phyloP scores from a whole-genome alignment of 2,329 filamentous ascomycete genomes.

The Hypomyces perniciosus region DNA sequence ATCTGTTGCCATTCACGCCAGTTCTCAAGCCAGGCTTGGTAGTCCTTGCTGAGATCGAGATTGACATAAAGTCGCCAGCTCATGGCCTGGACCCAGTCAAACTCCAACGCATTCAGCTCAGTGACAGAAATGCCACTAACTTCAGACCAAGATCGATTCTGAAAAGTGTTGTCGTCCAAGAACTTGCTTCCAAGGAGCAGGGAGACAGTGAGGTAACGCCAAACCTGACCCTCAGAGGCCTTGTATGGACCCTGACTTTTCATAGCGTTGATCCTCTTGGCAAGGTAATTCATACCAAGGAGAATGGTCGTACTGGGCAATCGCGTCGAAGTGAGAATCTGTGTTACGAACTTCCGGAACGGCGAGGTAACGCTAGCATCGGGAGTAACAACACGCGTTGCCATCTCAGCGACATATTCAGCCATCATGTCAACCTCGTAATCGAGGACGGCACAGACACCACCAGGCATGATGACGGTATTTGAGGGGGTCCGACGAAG shows the following conservation, averaged over 20 bases:
- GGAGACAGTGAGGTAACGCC: constrained; percentile 79
- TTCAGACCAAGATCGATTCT: constrained; percentile 94
- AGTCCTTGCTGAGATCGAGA: constrained; percentile 67
- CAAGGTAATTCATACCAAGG: constrained; percentile 82
- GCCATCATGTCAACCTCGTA: constrained; percentile 97
- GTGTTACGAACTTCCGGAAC: constrained; percentile 87
- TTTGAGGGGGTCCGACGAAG: constrained; percentile 32
- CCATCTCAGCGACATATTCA: constrained; percentile 89
- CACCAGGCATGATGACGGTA: constrained; percentile 59
- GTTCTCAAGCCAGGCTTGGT: constrained; percentile 56
- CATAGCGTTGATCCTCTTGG: constrained; percentile 73
- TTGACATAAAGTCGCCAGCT: constrained; percentile 84
- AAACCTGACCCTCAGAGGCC: constrained; percentile 65
- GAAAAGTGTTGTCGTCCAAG: constrained; percentile 93
- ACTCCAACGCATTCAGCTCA: constrained; percentile 80
- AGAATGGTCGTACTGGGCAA: constrained; percentile 88
- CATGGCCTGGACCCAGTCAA: constrained; percentile 80
- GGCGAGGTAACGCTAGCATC: constrained; percentile 54
- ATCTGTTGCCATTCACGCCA: constrained; percentile 52
- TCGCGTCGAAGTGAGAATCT: constrained; percentile 84
- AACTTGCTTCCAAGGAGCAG: constrained; percentile 91
- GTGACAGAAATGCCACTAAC: constrained; percentile 82
- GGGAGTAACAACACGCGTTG: constrained; percentile 53
- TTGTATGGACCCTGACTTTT: constrained; percentile 50
- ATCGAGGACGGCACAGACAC: constrained; percentile 88